Base-by-base conservation (phyloP, 257 asterid genomes). In the Scutellaria galericulata region DNA sequence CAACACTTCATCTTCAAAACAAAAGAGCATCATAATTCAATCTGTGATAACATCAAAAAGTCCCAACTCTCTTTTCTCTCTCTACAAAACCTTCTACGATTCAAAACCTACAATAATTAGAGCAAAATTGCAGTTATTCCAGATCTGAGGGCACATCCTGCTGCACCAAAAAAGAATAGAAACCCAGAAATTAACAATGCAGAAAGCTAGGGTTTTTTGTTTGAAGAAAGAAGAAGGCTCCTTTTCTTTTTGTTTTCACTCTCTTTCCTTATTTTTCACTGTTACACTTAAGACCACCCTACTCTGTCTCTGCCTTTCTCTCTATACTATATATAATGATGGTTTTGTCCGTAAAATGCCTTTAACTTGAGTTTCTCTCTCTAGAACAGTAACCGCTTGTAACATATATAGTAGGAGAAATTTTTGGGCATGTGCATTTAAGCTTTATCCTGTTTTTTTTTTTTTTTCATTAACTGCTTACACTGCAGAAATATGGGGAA, bases 161-260 rank as follows among this genome's bases (percentile, higher is more conserved):
- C 41, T 63, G 68, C 71, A 59, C 61, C 70, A 47, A 62, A 62
- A 46, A 59, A 14, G 55, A 7, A 55, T 6, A 62, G 70, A 24
- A 42, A 52, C 75, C 64, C 70, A 57, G 72, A 78, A 77, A 64
- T 72, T 10, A 71, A 63, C 74, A 82, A 76, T 71, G 73, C 84
- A 74, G 66, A 60, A 44, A 75, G 75, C 82, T 85, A 79, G 89
- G 89, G 86, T 77, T 85, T 79, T 66, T 45, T 14, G 44, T 44
- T 12, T 66, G 72, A 45, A 70, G 67, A 56, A 70, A 44, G 57
- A 75, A 11, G 55, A 76, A 72, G 15, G 70, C 72, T 10, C 66
- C 64, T 59, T 66, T 67, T 35, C 46, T 55, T 63, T 31, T 37
- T 24, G 63, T 57, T 27, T 31, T 45, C 66, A 20, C 70, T 62